Base-by-base conservation (phyloP, 768 basidiomycete species). In the Pisolithus albus region DNA sequence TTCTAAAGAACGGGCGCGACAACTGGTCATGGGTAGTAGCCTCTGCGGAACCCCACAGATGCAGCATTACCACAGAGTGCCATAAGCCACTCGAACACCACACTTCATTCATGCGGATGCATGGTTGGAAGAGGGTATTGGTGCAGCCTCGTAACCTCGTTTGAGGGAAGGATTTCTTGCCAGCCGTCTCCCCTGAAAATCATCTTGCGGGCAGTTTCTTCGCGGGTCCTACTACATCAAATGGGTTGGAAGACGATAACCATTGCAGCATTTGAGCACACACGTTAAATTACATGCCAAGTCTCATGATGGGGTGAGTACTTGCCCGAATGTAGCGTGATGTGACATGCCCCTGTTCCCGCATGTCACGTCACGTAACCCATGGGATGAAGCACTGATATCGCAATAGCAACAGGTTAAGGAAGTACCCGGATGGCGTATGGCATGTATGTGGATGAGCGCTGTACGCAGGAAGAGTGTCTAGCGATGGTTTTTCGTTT, bases 281-380 rank as follows among this genome's bases (percentile, higher is more conserved):
- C 53, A 44, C 30, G 44, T 42, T 54, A 50, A 54, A 34, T 54
- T 26, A 50, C 28, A 52, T 26, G 34, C 42, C 45, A 45, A 36
- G 46, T 26, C 40, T 52, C 34, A 54, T 54, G 53, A 47, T 52
- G 54, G 46, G 39, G 47, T 52, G 41, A 47, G 38, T n/a, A 54
- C 53, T 54, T 42, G 53, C 53, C 53, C 37, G 34, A n/a, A 45
- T 32, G 10, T 50, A 11, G 36, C 50, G 46, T 52, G 50, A 54
- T n/a, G 36, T 50, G 49, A 50, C 49, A 44, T 34, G 13, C 50
- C 53, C 53, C 50, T 52, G n/a, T 52, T 54, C 47, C 47, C 16
- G 23, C 19, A 40, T 13, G 45, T 39, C 51, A 43, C 23, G 23
- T 38, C 7, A 30, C 41, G 10, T 23, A 26, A 40, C 18, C 19